Percentiles rank a stretch among this genome's conserved stretches.
These are phyloP conservation scores for Diplodia sapinea DNA, from an alignment of 2,329 filamentous ascomycete species.

Conservation along the genomic window DNA sequence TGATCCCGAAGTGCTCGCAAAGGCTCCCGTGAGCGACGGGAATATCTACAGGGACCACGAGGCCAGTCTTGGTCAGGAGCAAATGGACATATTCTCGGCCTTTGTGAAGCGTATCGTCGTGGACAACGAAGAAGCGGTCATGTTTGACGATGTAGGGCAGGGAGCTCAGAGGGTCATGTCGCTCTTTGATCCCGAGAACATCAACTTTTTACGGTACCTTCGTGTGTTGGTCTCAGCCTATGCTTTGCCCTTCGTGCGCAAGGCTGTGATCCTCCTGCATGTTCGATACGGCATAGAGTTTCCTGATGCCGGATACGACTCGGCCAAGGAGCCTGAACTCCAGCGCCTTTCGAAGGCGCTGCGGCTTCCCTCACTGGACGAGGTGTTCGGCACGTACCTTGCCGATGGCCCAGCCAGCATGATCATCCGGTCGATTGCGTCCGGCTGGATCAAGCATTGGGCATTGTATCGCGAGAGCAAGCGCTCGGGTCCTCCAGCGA, in stretches of 20 bases:
- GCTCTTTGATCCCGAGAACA: conserved; percentile 33
- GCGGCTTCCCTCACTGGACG: conserved; percentile 76
- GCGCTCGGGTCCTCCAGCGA: conserved; percentile 35
- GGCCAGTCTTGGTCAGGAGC: conserved; percentile 41
- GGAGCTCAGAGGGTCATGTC: conserved; percentile 18
- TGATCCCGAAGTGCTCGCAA: conserved; percentile 22
- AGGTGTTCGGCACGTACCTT: conserved; percentile 70
- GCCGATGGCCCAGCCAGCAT: conserved; percentile 47
- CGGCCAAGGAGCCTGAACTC: conserved; percentile 75
- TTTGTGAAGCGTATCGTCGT: conserved; percentile 45
- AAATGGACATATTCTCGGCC: conserved; percentile 41
- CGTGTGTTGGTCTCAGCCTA: conserved; percentile 71
- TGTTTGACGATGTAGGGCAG: not conserved
- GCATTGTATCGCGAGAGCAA: conserved; percentile 43
- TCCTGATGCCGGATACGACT: conserved; percentile 62
- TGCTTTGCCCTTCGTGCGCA: conserved; percentile 87
- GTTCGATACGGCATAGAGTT: conserved; percentile 90
- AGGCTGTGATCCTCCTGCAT: conserved; percentile 81
- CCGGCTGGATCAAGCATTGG: conserved; percentile 77
- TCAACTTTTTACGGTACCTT: conserved; percentile 45
- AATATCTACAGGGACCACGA: conserved; percentile 31
- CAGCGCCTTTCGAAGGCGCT: conserved; percentile 79
- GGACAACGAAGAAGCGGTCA: conserved; percentile 24
- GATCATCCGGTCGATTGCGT: conserved; percentile 57
- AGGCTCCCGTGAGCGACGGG: conserved; percentile 13